A percentile compares a stretch with the other conserved stretches of the same genome.
phyloP scores from a whole-genome alignment of 805 yeast genomes.

The Candida piceae region DNA sequence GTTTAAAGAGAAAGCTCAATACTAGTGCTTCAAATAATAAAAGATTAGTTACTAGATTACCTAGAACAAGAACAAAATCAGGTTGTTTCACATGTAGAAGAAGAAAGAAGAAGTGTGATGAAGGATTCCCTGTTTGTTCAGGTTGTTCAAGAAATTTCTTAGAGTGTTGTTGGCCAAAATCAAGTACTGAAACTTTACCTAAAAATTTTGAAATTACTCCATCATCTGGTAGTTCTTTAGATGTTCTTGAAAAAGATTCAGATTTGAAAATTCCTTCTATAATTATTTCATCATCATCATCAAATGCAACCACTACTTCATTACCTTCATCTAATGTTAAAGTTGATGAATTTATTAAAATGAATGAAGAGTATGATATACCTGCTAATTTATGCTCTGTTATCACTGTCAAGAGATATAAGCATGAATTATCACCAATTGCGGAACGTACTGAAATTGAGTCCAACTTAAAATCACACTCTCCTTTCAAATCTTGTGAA shows the following conservation, averaged over 20 bases:
- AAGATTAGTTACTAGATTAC: constrained; percentile 5
- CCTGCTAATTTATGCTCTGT: constrained; percentile 26
- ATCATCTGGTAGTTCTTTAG: constrained; percentile 8
- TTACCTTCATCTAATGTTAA: background rate
- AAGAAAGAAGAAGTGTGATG: constrained; percentile 35
- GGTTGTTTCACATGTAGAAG: constrained; percentile 36
- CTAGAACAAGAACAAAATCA: constrained; percentile 25
- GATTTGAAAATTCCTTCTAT: no score
- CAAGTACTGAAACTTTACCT: constrained; percentile 22
- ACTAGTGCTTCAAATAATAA: constrained; percentile 1
- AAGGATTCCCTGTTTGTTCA: constrained; percentile 27
- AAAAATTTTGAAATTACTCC: constrained; percentile 23
- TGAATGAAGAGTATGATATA: constrained; percentile 17
- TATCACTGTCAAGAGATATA: no score
- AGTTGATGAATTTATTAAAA: constrained; percentile 1
- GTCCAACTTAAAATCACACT: no score
- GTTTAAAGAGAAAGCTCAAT: background rate
- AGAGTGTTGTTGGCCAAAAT: constrained; percentile 30
- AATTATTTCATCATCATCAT: background rate
- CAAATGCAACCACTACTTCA: background rate
- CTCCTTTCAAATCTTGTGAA: constrained; percentile 9
- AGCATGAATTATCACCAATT: no score
- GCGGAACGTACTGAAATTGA: no score
- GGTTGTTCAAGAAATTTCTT: constrained; percentile 32
- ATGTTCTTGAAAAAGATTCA: background rate